Evolutionary conservation across 2,329 filamentous ascomycete species (phyloP).

Genomic region (Didymella lethalis): DNA sequence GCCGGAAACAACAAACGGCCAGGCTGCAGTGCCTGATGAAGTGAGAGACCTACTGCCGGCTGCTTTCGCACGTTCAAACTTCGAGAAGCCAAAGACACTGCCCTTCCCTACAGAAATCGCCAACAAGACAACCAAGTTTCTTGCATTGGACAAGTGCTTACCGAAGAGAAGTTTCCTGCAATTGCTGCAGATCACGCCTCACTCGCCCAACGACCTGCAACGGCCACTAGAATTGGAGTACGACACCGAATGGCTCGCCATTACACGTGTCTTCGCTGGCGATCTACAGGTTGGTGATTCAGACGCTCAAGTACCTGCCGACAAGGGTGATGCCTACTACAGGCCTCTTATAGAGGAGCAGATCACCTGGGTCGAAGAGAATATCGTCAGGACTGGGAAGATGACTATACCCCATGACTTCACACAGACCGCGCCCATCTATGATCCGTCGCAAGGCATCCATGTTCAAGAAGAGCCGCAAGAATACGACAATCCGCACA

Average conservation of each 20-base stretch:
- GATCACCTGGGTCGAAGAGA: constrained; percentile 79
- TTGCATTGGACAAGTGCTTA: constrained; percentile 91
- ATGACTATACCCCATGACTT: constrained; percentile 83
- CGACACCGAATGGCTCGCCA: constrained; percentile 94
- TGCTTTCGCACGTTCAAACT: constrained; percentile 65
- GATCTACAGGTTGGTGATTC: constrained; percentile 66
- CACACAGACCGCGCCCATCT: constrained; percentile 74
- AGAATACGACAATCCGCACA: constrained; percentile 90
- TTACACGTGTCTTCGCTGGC: constrained; percentile 80
- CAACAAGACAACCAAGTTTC: constrained; percentile 82
- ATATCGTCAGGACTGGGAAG: constrained; percentile 70
- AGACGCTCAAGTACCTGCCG: constrained; percentile 60
- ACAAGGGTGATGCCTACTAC: constrained; percentile 76
- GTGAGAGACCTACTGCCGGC: constrained; percentile 78
- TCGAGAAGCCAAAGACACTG: constrained; percentile 38
- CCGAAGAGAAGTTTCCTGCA: constrained; percentile 83
- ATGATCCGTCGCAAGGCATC: constrained; percentile 66
- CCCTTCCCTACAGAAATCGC: constrained; percentile 75
- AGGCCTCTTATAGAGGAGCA: constrained; percentile 71
- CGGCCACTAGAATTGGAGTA: constrained; percentile 73
- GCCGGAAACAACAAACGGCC: constrained; percentile 8
- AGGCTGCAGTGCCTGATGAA: constrained; percentile 63
- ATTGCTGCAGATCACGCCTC: constrained; percentile 63
- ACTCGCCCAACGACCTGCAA: constrained; percentile 34
- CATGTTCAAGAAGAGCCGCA: constrained; percentile 69